phyloP scores from a whole-genome alignment of 2,329 filamentous ascomycete species.

The Microsporum ferrugineum region DNA sequence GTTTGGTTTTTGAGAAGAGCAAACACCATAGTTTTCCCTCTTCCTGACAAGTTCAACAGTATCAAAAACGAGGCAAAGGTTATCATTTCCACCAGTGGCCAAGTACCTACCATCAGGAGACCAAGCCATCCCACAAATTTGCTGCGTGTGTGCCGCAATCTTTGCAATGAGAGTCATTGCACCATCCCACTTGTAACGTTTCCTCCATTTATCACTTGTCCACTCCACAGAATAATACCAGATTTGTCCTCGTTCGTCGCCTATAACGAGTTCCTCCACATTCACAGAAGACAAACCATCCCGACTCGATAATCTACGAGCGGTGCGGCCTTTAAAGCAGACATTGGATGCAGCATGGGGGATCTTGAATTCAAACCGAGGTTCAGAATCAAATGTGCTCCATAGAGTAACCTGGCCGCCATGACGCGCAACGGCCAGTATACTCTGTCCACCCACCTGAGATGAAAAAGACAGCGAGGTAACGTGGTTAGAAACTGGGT shows the following conservation, averaged over 20 bases:
- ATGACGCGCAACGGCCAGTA: conserved; percentile 74
- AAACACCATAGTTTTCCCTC: neutral
- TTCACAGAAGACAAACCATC: conserved; percentile 42
- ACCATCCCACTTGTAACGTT: conserved; percentile 65
- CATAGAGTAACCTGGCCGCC: conserved; percentile 66
- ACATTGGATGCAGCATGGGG: conserved; percentile 65
- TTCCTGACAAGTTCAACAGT: conserved; percentile 44
- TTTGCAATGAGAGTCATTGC: conserved; percentile 65
- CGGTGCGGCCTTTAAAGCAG: conserved; percentile 59
- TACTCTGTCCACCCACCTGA: conserved; percentile 57
- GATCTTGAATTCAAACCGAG: conserved; percentile 65
- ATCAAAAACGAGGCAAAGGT: conserved; percentile 72
- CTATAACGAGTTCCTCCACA: conserved; percentile 75
- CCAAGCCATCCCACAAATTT: conserved; percentile 90
- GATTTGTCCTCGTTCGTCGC: conserved; percentile 69
- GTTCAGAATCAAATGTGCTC: conserved; percentile 54
- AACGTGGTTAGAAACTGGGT: conserved; percentile 44
- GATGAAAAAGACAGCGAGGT: conserved; percentile 91
- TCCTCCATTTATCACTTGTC: conserved; percentile 44
- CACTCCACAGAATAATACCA: conserved; percentile 89
- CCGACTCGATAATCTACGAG: conserved; percentile 40
- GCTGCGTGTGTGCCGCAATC: conserved; percentile 69
- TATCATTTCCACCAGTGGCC: conserved; percentile 87
- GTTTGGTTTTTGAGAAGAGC: neutral
- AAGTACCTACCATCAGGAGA: conserved; percentile 64